Evolutionary conservation across 2,329 filamentous ascomycete species (phyloP), one percentile per base, ranked within the genome.

Genomic region (Fusarium concolor): DNA sequence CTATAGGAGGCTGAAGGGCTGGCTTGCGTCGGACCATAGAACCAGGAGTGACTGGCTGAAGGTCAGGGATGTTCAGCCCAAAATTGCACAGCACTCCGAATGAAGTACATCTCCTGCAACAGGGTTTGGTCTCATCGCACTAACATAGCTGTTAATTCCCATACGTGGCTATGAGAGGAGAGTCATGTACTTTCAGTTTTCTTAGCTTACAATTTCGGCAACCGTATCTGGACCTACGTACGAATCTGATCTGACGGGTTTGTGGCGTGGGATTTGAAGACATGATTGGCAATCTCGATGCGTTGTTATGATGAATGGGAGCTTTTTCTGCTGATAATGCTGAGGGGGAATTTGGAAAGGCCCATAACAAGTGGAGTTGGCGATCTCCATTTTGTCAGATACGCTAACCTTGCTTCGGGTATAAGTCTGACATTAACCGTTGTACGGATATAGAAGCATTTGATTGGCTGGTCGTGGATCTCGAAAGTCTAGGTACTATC

Each of bases 171-270:
- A 20, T 35, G 9, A 17, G n/a, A 17, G n/a, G 26, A n/a, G 26
- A 38, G 6, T 5, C 9, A 50, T 67, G 4, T 24, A 83, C 83
- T 77, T 84, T 85, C 54, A 85, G 62, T 65, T 84, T 84, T 60
- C 84, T 70, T 6, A 85, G 78, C 71, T 85, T 85, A 74, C 84
- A 86, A 67, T 85, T 85, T 12, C 81, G 79, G 53, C 84, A 86
- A 33, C 84, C 83, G 61, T 75, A 78, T 71, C 81, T 79, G 17
- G 83, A 84, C 57, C 82, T 79, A 31, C 75, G 58, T 39, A 24
- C 15, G 14, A 24, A 22, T 33, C 7, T 52, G 17, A 10, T n/a
- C 17, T 24, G 12, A 2, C n/a, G 45, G 1, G 2, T 5, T 12
- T 65, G 38, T 6, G 10, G 31, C 9, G 20, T 14, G 0, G 5